phyloP scores from a whole-genome alignment of 1,284 basidiomycete species.

The Farysia itapuensis region DNA sequence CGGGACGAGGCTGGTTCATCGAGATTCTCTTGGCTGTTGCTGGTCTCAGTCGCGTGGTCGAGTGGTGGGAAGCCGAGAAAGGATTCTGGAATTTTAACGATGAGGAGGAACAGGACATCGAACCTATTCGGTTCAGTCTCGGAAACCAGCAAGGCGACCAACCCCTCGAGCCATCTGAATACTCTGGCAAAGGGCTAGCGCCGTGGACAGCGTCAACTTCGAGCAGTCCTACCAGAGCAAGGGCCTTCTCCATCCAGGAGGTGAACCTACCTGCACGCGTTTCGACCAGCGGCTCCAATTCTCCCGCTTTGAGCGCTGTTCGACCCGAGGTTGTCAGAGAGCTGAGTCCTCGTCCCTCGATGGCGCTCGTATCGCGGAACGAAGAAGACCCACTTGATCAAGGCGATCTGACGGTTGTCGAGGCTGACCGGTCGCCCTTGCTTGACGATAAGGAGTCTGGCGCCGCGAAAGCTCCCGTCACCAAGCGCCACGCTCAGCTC shows the following conservation, averaged over 20 bases:
- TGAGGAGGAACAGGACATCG: conserved; percentile 68
- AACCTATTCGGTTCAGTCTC: conserved; percentile 47
- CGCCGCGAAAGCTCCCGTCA: conserved; percentile 46
- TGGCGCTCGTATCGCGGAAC: neutral
- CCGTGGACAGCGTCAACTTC: conserved; percentile 15
- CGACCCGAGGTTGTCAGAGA: conserved; percentile 5
- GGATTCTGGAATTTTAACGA: conserved; percentile 99
- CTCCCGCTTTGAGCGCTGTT: conserved; percentile 36
- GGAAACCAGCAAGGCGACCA: conserved; percentile 18
- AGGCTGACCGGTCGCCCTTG: neutral
- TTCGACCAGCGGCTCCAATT: conserved; percentile 36
- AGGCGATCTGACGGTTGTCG: conserved; percentile 33
- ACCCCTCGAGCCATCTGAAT: conserved; percentile 7
- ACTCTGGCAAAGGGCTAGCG: conserved; percentile 3
- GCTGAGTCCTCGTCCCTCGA: neutral
- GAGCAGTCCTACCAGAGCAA: conserved; percentile 20
- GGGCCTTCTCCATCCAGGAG: conserved; percentile 16
- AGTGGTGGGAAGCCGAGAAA: conserved; percentile 99
- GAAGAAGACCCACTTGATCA: conserved; percentile 2
- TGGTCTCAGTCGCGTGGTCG: conserved; percentile 89
- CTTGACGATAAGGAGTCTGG: neutral
- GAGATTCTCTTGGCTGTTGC: conserved; percentile 87
- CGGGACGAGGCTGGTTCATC: conserved; percentile 96
- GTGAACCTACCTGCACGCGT: neutral
- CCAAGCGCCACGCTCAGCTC: conserved; percentile 67